Base-by-base conservation (phyloP, 805 yeast species). In the Pichia cabralensis region DNA sequence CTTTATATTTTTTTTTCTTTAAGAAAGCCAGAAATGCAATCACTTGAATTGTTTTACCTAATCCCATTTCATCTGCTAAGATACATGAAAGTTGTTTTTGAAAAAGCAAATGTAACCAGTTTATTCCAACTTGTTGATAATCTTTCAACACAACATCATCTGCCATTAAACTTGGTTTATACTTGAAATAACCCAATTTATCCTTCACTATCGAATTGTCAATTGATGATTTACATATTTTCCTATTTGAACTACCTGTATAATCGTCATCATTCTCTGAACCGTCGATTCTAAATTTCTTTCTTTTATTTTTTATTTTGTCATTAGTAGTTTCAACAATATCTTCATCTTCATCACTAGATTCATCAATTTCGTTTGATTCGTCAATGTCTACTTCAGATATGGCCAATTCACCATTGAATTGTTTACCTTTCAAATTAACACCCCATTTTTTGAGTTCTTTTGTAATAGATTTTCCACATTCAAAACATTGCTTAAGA, bases 11-110 rank as follows among this genome's bases (percentile, higher is more conserved):
- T 20, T 57, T 58, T 46, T 82, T 79, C 51, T 84, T 84, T 49
- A 92, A 66, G 50, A 80, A 77, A 1, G 97, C 86, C 52, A 92
- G 61, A 52, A 92, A 92, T 7, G 96, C 71, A 58, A 92, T 89
- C 22, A 92, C 95, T 60, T 92, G 97, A 54, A 95, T 81, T 0
- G 98, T 92, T 54, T 92, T 92, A 40, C 99, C 99, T 31, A 92
- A 65, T 5, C 95, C 99, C 99, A 92, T 92, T 55, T 92, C 99
- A 61, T 92, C 99, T 0, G 98, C 99, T 31, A 92, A 64, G 37
- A 92, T 92, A 60, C 98, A 88, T 6, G 96, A 85, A 37, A 92
- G 65, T 13, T 75, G 69, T 50, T 80, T 75, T 39, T 73, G 74
- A 55, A 89, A 92, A 21, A 92, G 64, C 35, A 89, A 56, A 42